Percentiles rank a stretch among this genome's conserved stretches.
These are phyloP conservation scores for Pichia sp. DNA, from an alignment of 1,139 yeast species.

Conservation along the genomic window DNA sequence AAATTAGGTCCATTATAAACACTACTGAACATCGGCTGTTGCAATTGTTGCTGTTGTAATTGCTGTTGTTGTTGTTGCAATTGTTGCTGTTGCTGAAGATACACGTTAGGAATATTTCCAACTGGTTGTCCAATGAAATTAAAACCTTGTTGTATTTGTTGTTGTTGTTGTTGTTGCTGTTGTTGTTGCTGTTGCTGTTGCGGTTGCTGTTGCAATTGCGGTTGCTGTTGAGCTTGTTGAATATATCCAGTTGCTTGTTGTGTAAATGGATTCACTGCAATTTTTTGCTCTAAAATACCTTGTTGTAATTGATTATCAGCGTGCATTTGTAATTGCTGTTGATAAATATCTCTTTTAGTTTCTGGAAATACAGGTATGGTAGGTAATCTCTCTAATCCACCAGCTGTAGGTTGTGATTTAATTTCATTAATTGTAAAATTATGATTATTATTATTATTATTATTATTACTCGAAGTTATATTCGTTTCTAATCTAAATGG, in stretches of 20 bases:
- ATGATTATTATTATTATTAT: constrained; percentile 3
- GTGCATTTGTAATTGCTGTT: constrained; percentile 14
- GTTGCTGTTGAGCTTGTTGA: constrained; percentile 12
- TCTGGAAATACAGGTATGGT: constrained; percentile 63
- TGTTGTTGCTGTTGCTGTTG: not conserved
- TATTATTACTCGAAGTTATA: not conserved
- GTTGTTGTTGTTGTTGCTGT: constrained; percentile 9
- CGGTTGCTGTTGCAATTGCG: constrained; percentile 10
- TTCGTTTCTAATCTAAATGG: constrained; percentile 37
- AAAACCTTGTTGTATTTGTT: not conserved
- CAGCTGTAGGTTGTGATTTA: constrained; percentile 54
- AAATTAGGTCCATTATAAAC: constrained; percentile 17
- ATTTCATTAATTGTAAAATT: constrained; percentile 16
- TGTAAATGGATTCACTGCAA: constrained; percentile 14
- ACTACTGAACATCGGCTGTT: constrained; percentile 1
- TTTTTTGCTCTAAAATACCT: constrained; percentile 12
- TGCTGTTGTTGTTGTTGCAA: not conserved
- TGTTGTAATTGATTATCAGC: constrained; percentile 25
- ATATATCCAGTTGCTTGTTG: constrained; percentile 16
- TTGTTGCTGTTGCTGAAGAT: constrained; percentile 3
- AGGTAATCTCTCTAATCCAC: constrained; percentile 58
- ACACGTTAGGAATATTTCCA: constrained; percentile 1
- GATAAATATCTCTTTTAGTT: constrained; percentile 35
- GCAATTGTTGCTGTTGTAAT: constrained; percentile 1
- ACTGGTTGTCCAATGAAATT: constrained; percentile 13